A percentile compares a stretch with the other conserved stretches of the same genome.
Evolutionary conservation across 2,329 filamentous ascomycete species (phyloP).

Genomic region (Pyricularia pennisetigena): DNA sequence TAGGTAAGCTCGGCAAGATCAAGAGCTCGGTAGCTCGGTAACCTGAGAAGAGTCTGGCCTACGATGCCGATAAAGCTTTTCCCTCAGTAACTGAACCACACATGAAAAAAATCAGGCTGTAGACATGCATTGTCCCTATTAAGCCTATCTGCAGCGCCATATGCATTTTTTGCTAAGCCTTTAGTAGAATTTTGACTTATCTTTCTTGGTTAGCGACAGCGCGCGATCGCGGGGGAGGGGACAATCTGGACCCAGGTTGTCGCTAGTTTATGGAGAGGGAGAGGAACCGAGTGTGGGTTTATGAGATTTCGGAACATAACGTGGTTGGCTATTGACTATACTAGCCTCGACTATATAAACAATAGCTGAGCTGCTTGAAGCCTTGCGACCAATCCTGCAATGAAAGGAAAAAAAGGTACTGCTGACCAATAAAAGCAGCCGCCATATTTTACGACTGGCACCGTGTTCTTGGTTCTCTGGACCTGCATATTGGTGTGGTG

Average conservation of each 20-base stretch:
- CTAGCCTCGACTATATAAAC: neutral
- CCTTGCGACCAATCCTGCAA: neutral
- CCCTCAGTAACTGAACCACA: too few species aligned
- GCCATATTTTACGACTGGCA: neutral
- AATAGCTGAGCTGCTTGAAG: neutral
- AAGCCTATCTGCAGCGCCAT: neutral
- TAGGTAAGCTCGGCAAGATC: neutral
- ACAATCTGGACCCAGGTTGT: neutral
- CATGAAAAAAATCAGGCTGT: too few species aligned
- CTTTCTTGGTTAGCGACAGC: neutral
- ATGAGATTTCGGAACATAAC: neutral
- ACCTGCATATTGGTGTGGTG: neutral
- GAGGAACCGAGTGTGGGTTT: neutral
- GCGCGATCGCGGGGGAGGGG: neutral
- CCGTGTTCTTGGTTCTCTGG: neutral
- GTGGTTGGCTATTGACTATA: neutral
- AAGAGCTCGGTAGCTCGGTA: too few species aligned
- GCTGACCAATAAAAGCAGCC: neutral
- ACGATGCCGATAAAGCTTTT: too few species aligned
- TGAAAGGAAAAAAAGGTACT: neutral
- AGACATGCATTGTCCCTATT: neutral
- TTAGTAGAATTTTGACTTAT: neutral
- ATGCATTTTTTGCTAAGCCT: neutral
- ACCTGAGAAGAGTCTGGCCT: too few species aligned
- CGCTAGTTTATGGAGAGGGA: neutral